These are phyloP conservation scores for Telfairia occidentalis DNA, from an alignment of 331 rosid genomes.

Conservation along the genomic window DNA sequence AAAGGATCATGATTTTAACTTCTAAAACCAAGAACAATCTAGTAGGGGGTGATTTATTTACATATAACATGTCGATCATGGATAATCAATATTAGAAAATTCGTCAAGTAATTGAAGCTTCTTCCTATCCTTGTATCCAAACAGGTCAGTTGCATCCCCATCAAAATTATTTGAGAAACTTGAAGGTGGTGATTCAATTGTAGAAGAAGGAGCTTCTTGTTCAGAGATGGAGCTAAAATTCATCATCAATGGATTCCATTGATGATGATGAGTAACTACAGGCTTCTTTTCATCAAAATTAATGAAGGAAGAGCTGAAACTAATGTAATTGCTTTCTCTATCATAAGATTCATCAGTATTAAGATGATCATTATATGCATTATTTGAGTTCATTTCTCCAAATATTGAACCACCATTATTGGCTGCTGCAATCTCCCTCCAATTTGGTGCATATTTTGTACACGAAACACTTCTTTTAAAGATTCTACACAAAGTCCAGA, in stretches of 20 bases:
- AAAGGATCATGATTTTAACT: background rate
- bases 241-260: background rate
- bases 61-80: background rate
- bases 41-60: background rate
- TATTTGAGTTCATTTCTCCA: background rate
- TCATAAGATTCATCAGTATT: background rate
- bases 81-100: conserved; percentile 33
- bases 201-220: conserved; percentile 15
- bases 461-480: conserved; percentile 39
- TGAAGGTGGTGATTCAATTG: conserved; percentile 10
- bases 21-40: background rate
- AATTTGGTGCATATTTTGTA: conserved; percentile 26
- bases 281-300: conserved; percentile 26
- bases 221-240: conserved; percentile 17
- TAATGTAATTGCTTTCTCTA: conserved; percentile 23
- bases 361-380: background rate
- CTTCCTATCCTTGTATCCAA: conserved; percentile 51
- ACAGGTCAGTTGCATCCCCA: conserved; percentile 22
- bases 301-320: conserved; percentile 29
- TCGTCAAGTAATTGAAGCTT: conserved; percentile 59
- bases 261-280: background rate
- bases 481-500: conserved; percentile 78
- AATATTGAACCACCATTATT: background rate
- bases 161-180: conserved; percentile 21
- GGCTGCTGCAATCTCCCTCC: conserved; percentile 5